Conservation (phyloP, 805 yeast species). For the Diddensiella santjacobensis region DNA sequence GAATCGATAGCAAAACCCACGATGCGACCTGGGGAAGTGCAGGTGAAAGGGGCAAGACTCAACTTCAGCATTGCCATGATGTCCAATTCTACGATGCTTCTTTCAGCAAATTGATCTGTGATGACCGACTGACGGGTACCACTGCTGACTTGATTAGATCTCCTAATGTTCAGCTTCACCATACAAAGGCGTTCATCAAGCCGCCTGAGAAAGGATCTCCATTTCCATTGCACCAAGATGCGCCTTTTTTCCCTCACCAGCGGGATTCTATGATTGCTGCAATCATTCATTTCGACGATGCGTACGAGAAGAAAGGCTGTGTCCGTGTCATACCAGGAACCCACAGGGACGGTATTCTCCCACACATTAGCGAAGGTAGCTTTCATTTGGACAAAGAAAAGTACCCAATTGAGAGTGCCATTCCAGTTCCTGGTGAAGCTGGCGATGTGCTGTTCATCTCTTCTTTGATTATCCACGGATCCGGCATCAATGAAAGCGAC, state of each 20-base stretch:
- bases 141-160: slow-evolving; percentile 6
- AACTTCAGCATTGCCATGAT: slow-evolving; percentile 4
- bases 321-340: slow-evolving; percentile 2
- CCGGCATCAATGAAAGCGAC: slow-evolving; percentile 2
- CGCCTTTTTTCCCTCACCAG: slow-evolving; percentile 6
- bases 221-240: slow-evolving; percentile 8
- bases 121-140: slow-evolving; percentile 1
- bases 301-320: slow-evolving; percentile 4
- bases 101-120: background rate
- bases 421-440: slow-evolving; percentile 3
- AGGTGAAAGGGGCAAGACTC: slow-evolving; percentile 2
- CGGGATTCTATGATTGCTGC: slow-evolving; percentile 6
- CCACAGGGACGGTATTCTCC: background rate
- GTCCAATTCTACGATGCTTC: slow-evolving; percentile 6
- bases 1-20: slow-evolving; percentile 1
- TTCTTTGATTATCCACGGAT: slow-evolving; percentile 2
- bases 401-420: slow-evolving; percentile 2
- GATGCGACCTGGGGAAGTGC: slow-evolving; percentile 4
- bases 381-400: slow-evolving; percentile 2
- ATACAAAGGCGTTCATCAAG: slow-evolving; percentile 6
- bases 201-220: slow-evolving; percentile 7
- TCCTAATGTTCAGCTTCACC: slow-evolving; percentile 7
- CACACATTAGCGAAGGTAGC: slow-evolving; percentile 3
- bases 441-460: slow-evolving; percentile 3
- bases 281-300: slow-evolving; percentile 5